These are phyloP conservation scores for Puccinia novopanici DNA, from an alignment of 1,284 basidiomycete genomes.

Conservation along the genomic window DNA sequence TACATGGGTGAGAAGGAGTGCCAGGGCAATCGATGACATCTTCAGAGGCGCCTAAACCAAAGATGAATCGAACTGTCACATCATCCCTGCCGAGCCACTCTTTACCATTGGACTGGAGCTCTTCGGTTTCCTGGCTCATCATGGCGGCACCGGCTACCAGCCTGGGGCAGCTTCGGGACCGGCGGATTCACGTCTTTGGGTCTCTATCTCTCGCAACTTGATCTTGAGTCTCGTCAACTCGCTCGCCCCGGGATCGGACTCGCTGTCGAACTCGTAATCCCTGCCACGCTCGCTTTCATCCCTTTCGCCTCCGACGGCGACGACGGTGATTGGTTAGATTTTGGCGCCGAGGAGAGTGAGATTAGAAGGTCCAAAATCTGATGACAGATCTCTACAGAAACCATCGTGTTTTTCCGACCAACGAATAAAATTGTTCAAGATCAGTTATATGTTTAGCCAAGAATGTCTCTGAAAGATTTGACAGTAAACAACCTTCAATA, in stretches of 20 bases:
- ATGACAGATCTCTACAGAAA: conserved; percentile 74
- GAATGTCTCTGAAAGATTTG: conserved; percentile 7
- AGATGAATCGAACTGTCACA: conserved; percentile 53
- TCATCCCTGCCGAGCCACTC: conserved; percentile 53
- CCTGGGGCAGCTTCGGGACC: conserved; percentile 34
- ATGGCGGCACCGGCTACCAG: conserved; percentile 29
- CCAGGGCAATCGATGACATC: not conserved
- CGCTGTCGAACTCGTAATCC: conserved; percentile 60
- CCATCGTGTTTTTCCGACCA: conserved; percentile 6
- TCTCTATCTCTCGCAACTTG: conserved; percentile 58
- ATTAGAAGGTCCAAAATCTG: conserved; percentile 75
- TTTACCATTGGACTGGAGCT: conserved; percentile 24
- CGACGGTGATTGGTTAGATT: conserved; percentile 68
- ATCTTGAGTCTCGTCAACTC: conserved; percentile 62
- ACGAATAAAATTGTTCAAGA: not conserved
- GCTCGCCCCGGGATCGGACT: conserved; percentile 58
- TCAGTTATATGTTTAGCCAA: conserved; percentile 23
- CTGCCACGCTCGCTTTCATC: conserved; percentile 72
- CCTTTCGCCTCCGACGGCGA: conserved; percentile 67
- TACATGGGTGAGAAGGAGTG: not conserved
- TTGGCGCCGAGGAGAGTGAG: conserved; percentile 66
- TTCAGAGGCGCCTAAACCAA: conserved; percentile 20
- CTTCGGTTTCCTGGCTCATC: conserved; percentile 24
- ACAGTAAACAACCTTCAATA: conserved; percentile 66
- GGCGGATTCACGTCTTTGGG: conserved; percentile 47